These are phyloP conservation scores for Cladorrhinum samala DNA, from an alignment of 495 filamentous ascomycete genomes.

Conservation along the genomic window DNA sequence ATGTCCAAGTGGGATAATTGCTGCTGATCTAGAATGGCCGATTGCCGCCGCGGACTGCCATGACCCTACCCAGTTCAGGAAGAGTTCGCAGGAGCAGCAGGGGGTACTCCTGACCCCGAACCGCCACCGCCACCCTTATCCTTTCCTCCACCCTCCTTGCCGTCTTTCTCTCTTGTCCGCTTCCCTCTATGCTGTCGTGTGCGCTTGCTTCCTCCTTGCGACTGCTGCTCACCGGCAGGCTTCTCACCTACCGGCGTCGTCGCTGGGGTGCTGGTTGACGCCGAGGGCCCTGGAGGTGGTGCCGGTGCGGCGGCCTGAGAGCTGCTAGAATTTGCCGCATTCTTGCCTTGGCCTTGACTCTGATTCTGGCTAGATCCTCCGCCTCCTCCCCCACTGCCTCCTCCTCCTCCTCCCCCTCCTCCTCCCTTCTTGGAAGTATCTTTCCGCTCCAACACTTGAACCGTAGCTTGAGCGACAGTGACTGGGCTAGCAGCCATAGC, in stretches of 20 bases:
- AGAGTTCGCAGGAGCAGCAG: no score
- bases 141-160: slow-evolving; percentile 11
- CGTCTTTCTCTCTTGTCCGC: slow-evolving; percentile 12
- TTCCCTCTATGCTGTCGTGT: slow-evolving; percentile 19
- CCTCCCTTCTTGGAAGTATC: slow-evolving; percentile 40
- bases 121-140: slow-evolving; percentile 10
- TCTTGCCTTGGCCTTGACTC: slow-evolving; percentile 9
- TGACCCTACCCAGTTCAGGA: no score
- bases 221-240: slow-evolving; percentile 8
- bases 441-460: slow-evolving; percentile 80
- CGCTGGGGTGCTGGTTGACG: not conserved
- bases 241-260: slow-evolving; percentile 12
- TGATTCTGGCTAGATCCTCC: slow-evolving; percentile 4
- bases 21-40: no score
- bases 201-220: slow-evolving; percentile 1
- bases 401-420: slow-evolving; percentile 21
- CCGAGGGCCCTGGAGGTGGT: not conserved
- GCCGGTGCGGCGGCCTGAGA: not conserved
- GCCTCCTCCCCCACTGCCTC: slow-evolving; percentile 17
- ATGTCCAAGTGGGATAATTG: no score
- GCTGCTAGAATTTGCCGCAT: not conserved
- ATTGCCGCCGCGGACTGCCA: no score
- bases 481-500: slow-evolving; percentile 79
- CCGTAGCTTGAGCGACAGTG: slow-evolving; percentile 72
- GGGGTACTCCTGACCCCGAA: slow-evolving; percentile 4